phyloP scores from a whole-genome alignment of 2,329 filamentous ascomycete species.

The Scedosporium boydii region DNA sequence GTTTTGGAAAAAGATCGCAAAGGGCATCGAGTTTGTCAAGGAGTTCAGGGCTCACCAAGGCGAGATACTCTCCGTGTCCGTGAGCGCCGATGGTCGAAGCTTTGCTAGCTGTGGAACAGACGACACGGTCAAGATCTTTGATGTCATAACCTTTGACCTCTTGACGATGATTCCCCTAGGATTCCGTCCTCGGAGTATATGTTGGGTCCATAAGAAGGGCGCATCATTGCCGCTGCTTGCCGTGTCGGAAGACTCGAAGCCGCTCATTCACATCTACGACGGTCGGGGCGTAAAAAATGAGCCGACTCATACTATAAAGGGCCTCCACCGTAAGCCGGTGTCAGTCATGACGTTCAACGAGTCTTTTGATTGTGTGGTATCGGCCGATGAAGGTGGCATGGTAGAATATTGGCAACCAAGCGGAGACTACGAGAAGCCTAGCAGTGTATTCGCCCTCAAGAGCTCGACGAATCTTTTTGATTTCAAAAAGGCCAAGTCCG shows the following conservation, averaged over 20 bases:
- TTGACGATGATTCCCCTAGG: constrained; percentile 73
- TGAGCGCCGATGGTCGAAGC: constrained; percentile 82
- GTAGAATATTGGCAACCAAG: constrained; percentile 90
- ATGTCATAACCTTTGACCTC: constrained; percentile 79
- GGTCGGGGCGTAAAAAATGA: constrained; percentile 72
- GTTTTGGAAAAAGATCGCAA: constrained; percentile 94
- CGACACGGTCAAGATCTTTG: constrained; percentile 71
- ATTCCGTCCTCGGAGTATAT: constrained; percentile 67
- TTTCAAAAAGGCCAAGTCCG: constrained; percentile 90
- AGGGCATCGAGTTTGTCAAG: constrained; percentile 94
- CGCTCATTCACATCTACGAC: constrained; percentile 75
- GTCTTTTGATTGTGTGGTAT: constrained; percentile 80
- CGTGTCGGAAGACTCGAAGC: constrained; percentile 65
- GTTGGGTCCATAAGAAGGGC: constrained; percentile 84
- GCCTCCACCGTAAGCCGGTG: constrained; percentile 74
- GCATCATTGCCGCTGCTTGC: constrained; percentile 82
- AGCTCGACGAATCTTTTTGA: constrained; percentile 91
- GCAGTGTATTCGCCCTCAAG: constrained; percentile 86
- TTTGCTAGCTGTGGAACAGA: constrained; percentile 83
- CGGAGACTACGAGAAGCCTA: constrained; percentile 77
- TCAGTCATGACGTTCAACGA: constrained; percentile 85
- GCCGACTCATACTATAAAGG: constrained; percentile 67
- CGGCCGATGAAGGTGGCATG: constrained; percentile 84
- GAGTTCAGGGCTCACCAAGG: constrained; percentile 88
- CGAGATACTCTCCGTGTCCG: constrained; percentile 73